Evolutionary conservation across 192 early-diverging fungal species (phyloP), one percentile per base, ranked within the genome.

Genomic region (Martensiomyces pterosporus): DNA sequence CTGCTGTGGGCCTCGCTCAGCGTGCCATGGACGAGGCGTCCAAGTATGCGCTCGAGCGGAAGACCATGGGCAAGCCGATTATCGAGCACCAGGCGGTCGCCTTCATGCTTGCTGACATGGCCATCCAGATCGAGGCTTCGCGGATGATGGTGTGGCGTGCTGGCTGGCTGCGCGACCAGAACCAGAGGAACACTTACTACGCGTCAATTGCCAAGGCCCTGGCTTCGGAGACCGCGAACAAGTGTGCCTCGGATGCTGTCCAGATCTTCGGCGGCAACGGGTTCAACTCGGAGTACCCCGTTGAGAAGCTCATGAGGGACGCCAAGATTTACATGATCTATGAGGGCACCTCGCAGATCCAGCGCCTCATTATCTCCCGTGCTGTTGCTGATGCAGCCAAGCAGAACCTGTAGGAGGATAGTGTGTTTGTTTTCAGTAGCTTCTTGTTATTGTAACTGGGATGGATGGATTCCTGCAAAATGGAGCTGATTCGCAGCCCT

Each of bases 101-200:
- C 2, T 93, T 93, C 55, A 97, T 93, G 92, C 78, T 97, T 16
- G 94, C 94, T 7, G 92, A 97, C 70, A 93, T 92, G 91, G 93
- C 92, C 25, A 97, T 97, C 45, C 87, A 91, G 55, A 84, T 88
- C 40, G 94, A 97, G 55, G 81, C 90, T 35, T 79, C 92, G 14
- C 81, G 91, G 26, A 78, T 80, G 76, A 82, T 94, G 79, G 92
- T 94, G 39, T 93, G 84, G 83, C 81, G 83, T 52, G 64, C 91
- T 22, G 83, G 81, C 21, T 90, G 83, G 85, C 76, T 91, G 57
- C 84, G 87, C 45, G 94, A 97, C 64, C 82, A 89, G 43, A 85
- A 85, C 46, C 69, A 87, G 45, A 79, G 80, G 61, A 97, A 97
- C 79, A 94, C 92, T 18, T 91, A 89, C 78, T 89, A 86, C 60